Evolutionary conservation across 768 basidiomycete species (phyloP).

Genomic region (Lentinula lateritia): DNA sequence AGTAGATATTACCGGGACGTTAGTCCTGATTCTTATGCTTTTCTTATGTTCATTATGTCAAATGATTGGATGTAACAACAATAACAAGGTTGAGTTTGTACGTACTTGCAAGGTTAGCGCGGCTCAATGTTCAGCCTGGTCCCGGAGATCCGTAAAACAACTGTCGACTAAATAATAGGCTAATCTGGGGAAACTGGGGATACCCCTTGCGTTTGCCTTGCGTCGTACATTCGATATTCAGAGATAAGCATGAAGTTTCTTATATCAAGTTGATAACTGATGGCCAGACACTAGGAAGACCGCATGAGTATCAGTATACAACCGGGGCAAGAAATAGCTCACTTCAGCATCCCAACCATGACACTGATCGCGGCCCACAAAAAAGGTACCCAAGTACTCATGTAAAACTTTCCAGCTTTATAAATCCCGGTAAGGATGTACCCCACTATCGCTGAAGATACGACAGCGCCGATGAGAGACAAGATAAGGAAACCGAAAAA

Average conservation of each 20-base stretch:
- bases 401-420: slow-evolving; percentile 37
- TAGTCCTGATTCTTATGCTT: neutral
- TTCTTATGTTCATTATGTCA: neutral
- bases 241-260: neutral
- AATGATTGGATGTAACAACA: neutral
- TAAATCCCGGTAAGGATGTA: slow-evolving; percentile 41
- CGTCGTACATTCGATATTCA: neutral
- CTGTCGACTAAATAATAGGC: too few relatives aligned
- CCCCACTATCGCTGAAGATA: slow-evolving; percentile 41
- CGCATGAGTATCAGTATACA: too few relatives aligned
- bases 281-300: neutral
- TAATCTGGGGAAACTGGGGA: too few relatives aligned
- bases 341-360: slow-evolving; percentile 11
- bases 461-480: slow-evolving; percentile 39
- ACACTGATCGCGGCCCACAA: slow-evolving; percentile 15
- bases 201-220: too few relatives aligned
- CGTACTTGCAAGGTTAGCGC: neutral
- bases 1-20: too few relatives aligned
- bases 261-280: neutral
- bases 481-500: slow-evolving; percentile 34
- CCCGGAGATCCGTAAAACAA: too few relatives aligned
- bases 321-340: neutral
- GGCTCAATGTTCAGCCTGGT: neutral
- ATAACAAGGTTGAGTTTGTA: neutral
- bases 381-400: slow-evolving; percentile 28